Base-by-base conservation (phyloP, 2,329 filamentous ascomycete genomes). In the Coniochaeta hoffmannii region DNA sequence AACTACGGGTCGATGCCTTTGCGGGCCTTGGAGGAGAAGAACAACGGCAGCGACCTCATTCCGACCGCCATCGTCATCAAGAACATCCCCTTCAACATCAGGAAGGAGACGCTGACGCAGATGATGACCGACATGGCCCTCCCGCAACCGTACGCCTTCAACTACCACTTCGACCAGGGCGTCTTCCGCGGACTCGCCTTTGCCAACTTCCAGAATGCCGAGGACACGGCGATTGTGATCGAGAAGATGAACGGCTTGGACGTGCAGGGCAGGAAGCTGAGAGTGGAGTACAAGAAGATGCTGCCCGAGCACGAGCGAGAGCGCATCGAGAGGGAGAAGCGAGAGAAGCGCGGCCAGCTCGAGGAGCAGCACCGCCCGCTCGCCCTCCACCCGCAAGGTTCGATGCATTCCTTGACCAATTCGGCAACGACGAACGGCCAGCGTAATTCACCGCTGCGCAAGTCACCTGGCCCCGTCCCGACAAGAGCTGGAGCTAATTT, bases 271-370 rank as follows among this genome's bases (percentile, higher is more conserved):
- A 83, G 94, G 58, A 97, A 97, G 74, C 76, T 99, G 62, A 83
- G 94, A 51, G 94, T 99, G 26, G 94, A 99, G 72, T 99, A 97
- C 76, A 99, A 99, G 80, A 97, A 97, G 76, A 97, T 99, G 94
- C 82, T 99, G 5, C 94, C 94, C 1, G 83, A 95, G 61, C 90
- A 92, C 31, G 94, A 97, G 72, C 84, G 94, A 53, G 94, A 99
- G 72, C 84, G 94, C 38, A 97, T 99, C 63, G 94, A 99, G 71
- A 83, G 94, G 6, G 94, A 97, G 73, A 99, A 97, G 83, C 83
- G 94, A 56, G 93, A 97, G 75, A 89, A 94, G 63, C 86, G 94
- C 53, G 94, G 94, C 51, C 94, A 99, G 72, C 81, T 99, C 12
- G 92, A 99, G 71, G 94, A 99, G 72, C 94, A 99, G 71, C 94